Base-by-base conservation (phyloP, 1,284 basidiomycete species). In the Mycena sp. region DNA sequence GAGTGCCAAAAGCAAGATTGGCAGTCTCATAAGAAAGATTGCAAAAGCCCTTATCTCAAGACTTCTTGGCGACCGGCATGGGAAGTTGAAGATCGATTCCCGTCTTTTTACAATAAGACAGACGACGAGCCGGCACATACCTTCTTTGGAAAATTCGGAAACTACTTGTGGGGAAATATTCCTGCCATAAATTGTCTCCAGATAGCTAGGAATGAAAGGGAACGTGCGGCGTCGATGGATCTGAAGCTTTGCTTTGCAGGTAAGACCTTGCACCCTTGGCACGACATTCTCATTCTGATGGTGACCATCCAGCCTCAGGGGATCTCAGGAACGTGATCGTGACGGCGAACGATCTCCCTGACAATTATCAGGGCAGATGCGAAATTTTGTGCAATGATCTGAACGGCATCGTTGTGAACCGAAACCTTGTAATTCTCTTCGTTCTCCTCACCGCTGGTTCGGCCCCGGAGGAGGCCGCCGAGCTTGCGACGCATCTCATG, bases 241-340 rank as follows among this genome's bases (percentile, higher is more conserved):
- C 67, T 78, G 48, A 79, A 78, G 45, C 52, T 82, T 11, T 79
- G 78, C 65, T 77, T 80, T 67, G 70, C 76, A 23, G 74, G 80
- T 77, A 40, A 50, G 70, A 12, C 14, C 12, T 28, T 19, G 29
- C 16, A 16, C 4, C 3, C 19, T 9, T 29, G 11, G 29, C 51
- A 6, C 11, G 7, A 25, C 12, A 50, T 16, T 29, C 6, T 9
- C 21, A 40, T 43, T 19, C 26, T 28, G 10, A 12, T 25, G 16
- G 29, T 28, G 23, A 30, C 29, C 43, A 16, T 30, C 37, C 52
- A 81, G 80, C 74, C 11, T 77, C 76, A 7, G 72, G 72, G 23
- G 79, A 79, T 45, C 72, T 81, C 37, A 73, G 76, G 21, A 78
- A 78, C 50, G 58, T 80, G 6, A 67, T 80, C 21, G 65, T 69